Evolutionary conservation across 441 rosid genomes (phyloP), one percentile per base, ranked within the genome.

Genomic region (Pelargonium myrrhifolium): DNA sequence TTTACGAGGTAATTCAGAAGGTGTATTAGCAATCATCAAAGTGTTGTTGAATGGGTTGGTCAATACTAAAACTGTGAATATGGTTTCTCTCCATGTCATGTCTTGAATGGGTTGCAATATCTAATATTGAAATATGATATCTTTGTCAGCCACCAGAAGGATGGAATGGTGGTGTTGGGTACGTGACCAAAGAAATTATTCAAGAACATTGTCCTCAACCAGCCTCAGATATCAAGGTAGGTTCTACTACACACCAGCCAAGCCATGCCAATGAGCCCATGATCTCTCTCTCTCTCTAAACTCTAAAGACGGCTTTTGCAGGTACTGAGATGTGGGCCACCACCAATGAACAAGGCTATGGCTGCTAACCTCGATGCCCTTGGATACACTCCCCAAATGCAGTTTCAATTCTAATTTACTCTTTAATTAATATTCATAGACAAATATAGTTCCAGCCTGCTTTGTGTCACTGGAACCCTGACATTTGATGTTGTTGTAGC

Each of bases 341-440:
- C 91, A 6, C 87, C 88, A 0, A 86, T 78, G 91, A 88, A 84
- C 85, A 86, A 82, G 72, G 89, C 90, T 14, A 86, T 86, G 87
- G 87, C 85, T 60, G 78, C 76, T 62, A 72, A 84, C 81, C 83
- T 86, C 8, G 72, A 82, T 17, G 81, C 78, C 64, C 82, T 88
- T 10, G 88, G 86, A 40, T 88, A 86, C 74, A 65, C 82, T 21
- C 56, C 82, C 14, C 62, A 82, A 75, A 84, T 79, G 90, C 91
- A 78, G 76, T 86, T 86, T 74, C 82, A 88, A 74, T 84, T 88
- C 67, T 86, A 69, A 78, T 59, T 47, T 51, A 31, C 9, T 2
- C 20, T 20, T 8, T 22, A 28, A 28, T 28, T 28, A 28, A 28
- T 1, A 28, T 31, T 5, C n/a, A n/a, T 0, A 5, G 7, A 4